Base-by-base conservation (phyloP, 257 asterid species). In the Striga asiatica region DNA sequence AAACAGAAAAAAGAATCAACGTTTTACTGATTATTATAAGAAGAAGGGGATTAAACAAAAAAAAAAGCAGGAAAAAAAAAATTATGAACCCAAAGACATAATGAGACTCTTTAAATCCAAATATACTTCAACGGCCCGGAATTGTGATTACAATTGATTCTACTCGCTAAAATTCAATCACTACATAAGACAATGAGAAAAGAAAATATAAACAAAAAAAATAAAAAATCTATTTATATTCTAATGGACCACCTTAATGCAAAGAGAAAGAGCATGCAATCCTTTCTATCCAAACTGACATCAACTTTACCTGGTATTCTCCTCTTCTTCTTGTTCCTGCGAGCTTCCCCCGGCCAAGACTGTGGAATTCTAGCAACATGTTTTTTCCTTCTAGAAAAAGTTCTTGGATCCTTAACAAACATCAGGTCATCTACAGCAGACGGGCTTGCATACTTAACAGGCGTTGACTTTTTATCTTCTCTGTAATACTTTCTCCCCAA, bases 351-450 rank as follows among this genome's bases (percentile, higher is more conserved):
- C 54, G 94, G 93, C 95, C 85, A 77, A 19, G 96, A 82, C 56
- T 56, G 75, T 20, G 83, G 77, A 72, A 73, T 46, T 63, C 64
- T 74, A 60, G 75, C 69, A 61, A 39, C 70, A 66, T 80, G 81
- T 64, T 84, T 84, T 78, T 84, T 88, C 78, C 76, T 88, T 60
- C 94, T 88, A 70, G 76, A 84, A 64, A 54, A 14, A 45, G 74
- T 71, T 76, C 94, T 78, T 43, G 85, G 79, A 76, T 87, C 98
- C 69, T 78, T 92, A 38, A 88, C 73, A 60, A 75, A 41, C 66
- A 72, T 77, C 21, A 78, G 50, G 71, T 76, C 95, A 68, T 92
- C 96, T 25, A 76, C 32, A 64, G 71, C 64, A 63, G 77, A 65
- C 8, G 81, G 57, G 71, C 27, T 12, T 14, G 48, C 64, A 70